Percentiles rank a stretch among this genome's conserved stretches.
These are phyloP conservation scores for Leavenworthia alabamica DNA, from an alignment of 345 rosid species.

Conservation along the genomic window DNA sequence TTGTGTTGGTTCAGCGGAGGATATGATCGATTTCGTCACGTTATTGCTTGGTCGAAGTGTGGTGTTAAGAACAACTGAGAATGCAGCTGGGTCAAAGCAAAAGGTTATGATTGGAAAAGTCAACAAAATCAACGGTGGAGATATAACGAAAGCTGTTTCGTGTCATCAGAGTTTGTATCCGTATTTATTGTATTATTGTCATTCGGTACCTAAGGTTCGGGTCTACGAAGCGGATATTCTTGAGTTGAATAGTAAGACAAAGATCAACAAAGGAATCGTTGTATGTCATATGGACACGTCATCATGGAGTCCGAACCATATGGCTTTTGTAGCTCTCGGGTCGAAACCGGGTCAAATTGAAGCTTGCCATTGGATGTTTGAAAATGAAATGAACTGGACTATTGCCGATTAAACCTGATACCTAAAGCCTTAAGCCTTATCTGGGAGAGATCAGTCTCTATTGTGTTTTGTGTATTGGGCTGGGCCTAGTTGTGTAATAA, in stretches of 20 bases:
- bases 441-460: too few species aligned
- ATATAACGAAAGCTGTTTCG: constrained; percentile 64
- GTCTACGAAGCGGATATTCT: constrained; percentile 67
- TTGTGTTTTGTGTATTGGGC: too few species aligned
- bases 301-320: constrained; percentile 69
- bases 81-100: constrained; percentile 44
- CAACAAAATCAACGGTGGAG: constrained; percentile 58
- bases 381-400: constrained; percentile 79
- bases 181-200: constrained; percentile 74
- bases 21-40: constrained; percentile 81
- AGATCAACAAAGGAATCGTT: constrained; percentile 73
- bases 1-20: constrained; percentile 81
- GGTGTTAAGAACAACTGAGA: constrained; percentile 55
- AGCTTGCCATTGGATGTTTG: constrained; percentile 91
- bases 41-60: constrained; percentile 53
- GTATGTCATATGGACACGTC: constrained; percentile 85
- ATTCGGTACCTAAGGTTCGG: constrained; percentile 86
- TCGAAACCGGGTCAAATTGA: constrained; percentile 74
- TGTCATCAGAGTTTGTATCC: constrained; percentile 90
- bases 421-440: too few species aligned
- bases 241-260: constrained; percentile 40
- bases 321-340: constrained; percentile 68
- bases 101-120: constrained; percentile 52
- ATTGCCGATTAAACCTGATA: constrained; percentile 40
- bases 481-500: too few species aligned